Conservation (phyloP, 78 protist species). For the Creolimax fragrantissima region DNA sequence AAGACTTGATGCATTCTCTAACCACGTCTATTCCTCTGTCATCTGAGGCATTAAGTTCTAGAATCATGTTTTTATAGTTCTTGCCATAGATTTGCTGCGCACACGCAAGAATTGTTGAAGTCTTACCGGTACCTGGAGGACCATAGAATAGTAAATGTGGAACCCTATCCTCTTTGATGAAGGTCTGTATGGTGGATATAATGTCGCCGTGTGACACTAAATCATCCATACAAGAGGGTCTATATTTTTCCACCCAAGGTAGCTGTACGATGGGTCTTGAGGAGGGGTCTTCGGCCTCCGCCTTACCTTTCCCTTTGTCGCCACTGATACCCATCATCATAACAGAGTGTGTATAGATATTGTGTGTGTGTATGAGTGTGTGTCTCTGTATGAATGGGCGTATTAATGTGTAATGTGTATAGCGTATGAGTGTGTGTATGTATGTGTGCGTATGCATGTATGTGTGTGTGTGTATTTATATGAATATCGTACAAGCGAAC, state of each 20-base stretch:
- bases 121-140: constrained; percentile 98
- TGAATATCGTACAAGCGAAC: no score
- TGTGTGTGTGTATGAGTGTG: background rate
- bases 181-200: constrained; percentile 41
- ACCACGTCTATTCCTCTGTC: constrained; percentile 92
- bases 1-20: constrained; percentile 69
- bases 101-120: constrained; percentile 91
- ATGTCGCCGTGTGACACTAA: constrained; percentile 70
- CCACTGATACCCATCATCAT: background rate
- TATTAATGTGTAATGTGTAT: background rate
- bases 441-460: background rate
- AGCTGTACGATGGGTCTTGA: background rate
- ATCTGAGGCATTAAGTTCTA: constrained; percentile 97
- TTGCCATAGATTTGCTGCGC: constrained; percentile 81
- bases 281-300: background rate
- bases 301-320: background rate
- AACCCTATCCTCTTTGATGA: constrained; percentile 43
- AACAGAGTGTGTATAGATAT: background rate
- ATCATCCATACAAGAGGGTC: constrained; percentile 57
- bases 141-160: constrained; percentile 91
- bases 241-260: constrained; percentile 76
- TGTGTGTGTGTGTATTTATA: background rate
- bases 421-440: background rate
- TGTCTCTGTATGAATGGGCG: background rate
- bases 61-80: constrained; percentile 50